Evolutionary conservation across 129 eudicot genomes (phyloP), one percentile per base, ranked within the genome.

Genomic region (Erigeron canadensis): DNA sequence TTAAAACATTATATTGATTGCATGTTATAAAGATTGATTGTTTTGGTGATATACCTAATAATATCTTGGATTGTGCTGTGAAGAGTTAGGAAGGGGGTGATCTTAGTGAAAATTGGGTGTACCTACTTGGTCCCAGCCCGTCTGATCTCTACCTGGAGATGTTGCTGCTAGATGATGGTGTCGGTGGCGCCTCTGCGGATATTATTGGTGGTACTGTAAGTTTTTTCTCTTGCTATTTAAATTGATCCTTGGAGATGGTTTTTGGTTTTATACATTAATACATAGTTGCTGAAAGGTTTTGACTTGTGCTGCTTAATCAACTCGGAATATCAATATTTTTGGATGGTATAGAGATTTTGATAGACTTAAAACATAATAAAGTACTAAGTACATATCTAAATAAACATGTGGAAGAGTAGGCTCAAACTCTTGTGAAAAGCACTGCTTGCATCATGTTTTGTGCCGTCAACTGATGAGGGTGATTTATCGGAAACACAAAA

Each of bases 61-160:
- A 63, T 67, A 21, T 81, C 10, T 61, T 81, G 65, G 88, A 88
- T 73, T 83, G 78, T 48, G 86, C 90, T 4, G 80, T 78, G 63
- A 84, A 85, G 73, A 72, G 77, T 76, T 55, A 83, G 71, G 95
- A 88, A 67, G 84, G 66, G 38, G 95, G 80, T 65, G 80, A 44
- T 44, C 74, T 71, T 82, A 75, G 6, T 13, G 89, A 75, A 9
- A 88, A 80, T 65, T 88, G 84, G 90, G 88, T 63, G 10, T 57
- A 81, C 34, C 34, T 28, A 18, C 79, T 88, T n/a, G 95, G 95
- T 67, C 90, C 90, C 12, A 81, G 83, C 39, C 88, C 95, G 4
- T 40, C 85, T 0, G 87, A 77, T 17, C 70, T 82, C 37, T 63
- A 75, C 9, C 18, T n/a, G n/a, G 74, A 71, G 45, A 72, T 69